Conservation (phyloP, 805 yeast genomes). For the Lachancea dasiensis region DNA sequence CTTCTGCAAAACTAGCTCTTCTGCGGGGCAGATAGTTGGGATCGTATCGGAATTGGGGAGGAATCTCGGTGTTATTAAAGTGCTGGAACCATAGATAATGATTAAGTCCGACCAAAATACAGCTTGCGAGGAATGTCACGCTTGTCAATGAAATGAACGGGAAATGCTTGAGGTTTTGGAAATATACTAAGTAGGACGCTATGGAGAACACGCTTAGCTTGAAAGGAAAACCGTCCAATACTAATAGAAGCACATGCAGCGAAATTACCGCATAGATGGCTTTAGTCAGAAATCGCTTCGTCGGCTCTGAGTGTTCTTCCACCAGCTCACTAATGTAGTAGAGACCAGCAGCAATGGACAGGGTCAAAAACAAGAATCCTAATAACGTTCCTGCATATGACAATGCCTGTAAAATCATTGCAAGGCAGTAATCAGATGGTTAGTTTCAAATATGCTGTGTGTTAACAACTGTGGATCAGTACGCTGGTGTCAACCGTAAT, state of each 20-base stretch:
- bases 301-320: conserved; percentile 86
- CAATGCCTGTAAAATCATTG: conserved; percentile 53
- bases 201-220: conserved; percentile 61
- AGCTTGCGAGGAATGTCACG: conserved; percentile 63
- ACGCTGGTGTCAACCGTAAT: too few relatives aligned
- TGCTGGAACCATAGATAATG: conserved; percentile 88
- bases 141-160: conserved; percentile 76
- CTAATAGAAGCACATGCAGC: conserved; percentile 48
- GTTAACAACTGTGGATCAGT: too few relatives aligned
- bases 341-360: conserved; percentile 81
- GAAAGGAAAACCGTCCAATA: conserved; percentile 78
- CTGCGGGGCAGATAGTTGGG: conserved; percentile 57
- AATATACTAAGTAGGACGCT: conserved; percentile 63
- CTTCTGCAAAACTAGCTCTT: conserved; percentile 78
- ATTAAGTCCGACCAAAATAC: conserved; percentile 66
- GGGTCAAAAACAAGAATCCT: conserved; percentile 57
- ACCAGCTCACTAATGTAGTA: conserved; percentile 88
- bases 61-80: conserved; percentile 61
- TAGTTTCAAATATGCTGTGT: too few relatives aligned
- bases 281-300: conserved; percentile 61
- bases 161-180: conserved; percentile 71
- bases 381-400: conserved; percentile 54
- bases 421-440: neutral
- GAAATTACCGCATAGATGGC: conserved; percentile 58
- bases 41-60: conserved; percentile 57